These are phyloP conservation scores for Choiromyces venosus DNA, from an alignment of 495 filamentous ascomycete genomes.

Conservation along the genomic window DNA sequence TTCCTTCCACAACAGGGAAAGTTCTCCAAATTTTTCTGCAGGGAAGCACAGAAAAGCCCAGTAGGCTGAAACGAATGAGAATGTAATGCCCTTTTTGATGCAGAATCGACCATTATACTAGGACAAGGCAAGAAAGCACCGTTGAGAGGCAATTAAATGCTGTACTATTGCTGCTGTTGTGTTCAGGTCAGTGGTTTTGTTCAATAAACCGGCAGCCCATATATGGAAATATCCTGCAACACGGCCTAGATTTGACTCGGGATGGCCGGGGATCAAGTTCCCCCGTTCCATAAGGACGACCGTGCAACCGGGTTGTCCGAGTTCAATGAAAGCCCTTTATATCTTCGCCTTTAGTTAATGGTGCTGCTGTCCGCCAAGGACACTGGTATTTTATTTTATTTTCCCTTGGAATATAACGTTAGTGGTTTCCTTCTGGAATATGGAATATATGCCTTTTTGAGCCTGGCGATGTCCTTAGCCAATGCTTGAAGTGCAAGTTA, in stretches of 20 bases:
- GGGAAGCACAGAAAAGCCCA: not conserved
- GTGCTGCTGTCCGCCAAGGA: not conserved
- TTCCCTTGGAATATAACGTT: not conserved
- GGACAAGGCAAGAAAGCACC: not conserved
- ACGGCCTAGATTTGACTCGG: not conserved
- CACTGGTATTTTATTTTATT: not conserved
- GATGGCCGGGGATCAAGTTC: not conserved
- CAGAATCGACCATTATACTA: not conserved
- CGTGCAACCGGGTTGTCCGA: not conserved
- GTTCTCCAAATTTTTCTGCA: not conserved
- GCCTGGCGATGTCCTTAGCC: not conserved
- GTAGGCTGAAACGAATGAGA: not conserved
- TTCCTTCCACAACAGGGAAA: not conserved
- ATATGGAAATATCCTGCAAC: not conserved
- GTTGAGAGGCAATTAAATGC: not conserved
- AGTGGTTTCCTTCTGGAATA: not conserved
- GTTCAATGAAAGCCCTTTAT: not conserved
- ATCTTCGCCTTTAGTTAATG: not conserved
- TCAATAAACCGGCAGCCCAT: not conserved
- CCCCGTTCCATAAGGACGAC: not conserved
- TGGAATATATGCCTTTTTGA: not conserved
- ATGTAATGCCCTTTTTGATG: not conserved
- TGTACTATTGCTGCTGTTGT: not conserved
- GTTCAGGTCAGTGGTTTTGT: not conserved
- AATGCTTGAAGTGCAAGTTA: not conserved